Evolutionary conservation across 345 rosid genomes (phyloP), one percentile per base, ranked within the genome.

Genomic region (Raphanus sativus): DNA sequence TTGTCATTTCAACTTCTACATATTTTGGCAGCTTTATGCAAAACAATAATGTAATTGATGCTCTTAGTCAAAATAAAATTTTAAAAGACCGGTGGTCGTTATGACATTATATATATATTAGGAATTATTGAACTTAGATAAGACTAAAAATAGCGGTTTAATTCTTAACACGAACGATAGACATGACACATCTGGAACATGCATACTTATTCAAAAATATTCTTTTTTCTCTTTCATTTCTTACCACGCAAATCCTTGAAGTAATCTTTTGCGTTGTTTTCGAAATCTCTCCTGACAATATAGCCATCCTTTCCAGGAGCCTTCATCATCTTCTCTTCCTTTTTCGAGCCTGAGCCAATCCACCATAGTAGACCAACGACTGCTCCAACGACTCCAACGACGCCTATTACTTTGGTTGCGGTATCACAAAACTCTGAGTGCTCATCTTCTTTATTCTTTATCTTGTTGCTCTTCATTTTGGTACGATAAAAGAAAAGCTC

Each of bases 281-380:
- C 67, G 2, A 75, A 75, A 58, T 29, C 4, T 11, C 32, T 21
- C 60, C 67, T 75, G 25, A 0, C 10, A 28, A 75, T 58, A 26
- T 40, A 29, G 30, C 66, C 66, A 66, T 66, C 45, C 24, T 29
- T 40, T 33, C 72, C 66, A 56, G 78, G 72, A 66, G 72, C 72
- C 45, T 75, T 75, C 78, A 75, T 66, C 78, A 66, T 75, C 66
- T 66, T 75, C 24, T 75, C 65, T 55, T 36, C 2, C 36, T 50
- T 34, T 65, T 26, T 4, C 21, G 71, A 56, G 32, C 66, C 30
- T 0, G 72, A 66, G 9, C 72, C 28, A 32, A 65, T 38, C 71
- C 56, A 65, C 30, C 30, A 65, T 8, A 38, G 2, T 26, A 74
- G 56, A 26, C 70, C 70, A 5, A 8, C 55, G 36, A 36, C 65